These are phyloP conservation scores for Amaranthus cruentus DNA, from an alignment of 148 eudicot species.

Conservation along the genomic window DNA sequence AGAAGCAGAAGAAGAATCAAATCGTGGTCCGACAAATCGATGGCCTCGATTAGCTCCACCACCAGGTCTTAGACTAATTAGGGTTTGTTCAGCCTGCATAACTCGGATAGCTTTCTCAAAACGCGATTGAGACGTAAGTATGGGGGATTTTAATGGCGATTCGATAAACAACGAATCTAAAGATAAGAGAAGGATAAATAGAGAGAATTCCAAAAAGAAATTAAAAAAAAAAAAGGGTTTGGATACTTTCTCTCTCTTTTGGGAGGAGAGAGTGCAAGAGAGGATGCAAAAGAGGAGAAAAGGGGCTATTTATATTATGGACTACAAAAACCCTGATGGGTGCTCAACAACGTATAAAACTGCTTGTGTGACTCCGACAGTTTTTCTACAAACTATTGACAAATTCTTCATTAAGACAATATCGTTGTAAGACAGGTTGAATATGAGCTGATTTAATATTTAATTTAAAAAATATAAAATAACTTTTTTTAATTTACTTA, in stretches of 20 bases:
- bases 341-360: not conserved
- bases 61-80: slow-evolving; percentile 94
- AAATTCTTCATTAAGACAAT: not conserved
- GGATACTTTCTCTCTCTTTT: slow-evolving; percentile 28
- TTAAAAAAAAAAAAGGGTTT: not conserved
- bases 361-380: not conserved
- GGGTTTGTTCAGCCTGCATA: slow-evolving; percentile 94
- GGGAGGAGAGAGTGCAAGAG: slow-evolving; percentile 22
- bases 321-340: slow-evolving; percentile 18
- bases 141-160: slow-evolving; percentile 11
- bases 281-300: not conserved
- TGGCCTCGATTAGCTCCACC: slow-evolving; percentile 56
- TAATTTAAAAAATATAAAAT: too few relatives aligned
- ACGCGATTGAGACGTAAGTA: not conserved
- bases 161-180: slow-evolving; percentile 13
- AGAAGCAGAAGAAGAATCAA: slow-evolving; percentile 47
- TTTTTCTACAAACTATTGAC: not conserved
- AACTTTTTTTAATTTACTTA: too few relatives aligned
- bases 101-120: slow-evolving; percentile 25
- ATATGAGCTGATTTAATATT: too few relatives aligned
- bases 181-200: not conserved
- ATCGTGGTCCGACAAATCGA: slow-evolving; percentile 61
- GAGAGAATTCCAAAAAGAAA: not conserved
- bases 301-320: not conserved
- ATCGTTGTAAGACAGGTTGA: too few relatives aligned